Evolutionary conservation across 441 rosid species (phyloP), one percentile per base, ranked within the genome.

Genomic region (Pelargonium cotyledonis): DNA sequence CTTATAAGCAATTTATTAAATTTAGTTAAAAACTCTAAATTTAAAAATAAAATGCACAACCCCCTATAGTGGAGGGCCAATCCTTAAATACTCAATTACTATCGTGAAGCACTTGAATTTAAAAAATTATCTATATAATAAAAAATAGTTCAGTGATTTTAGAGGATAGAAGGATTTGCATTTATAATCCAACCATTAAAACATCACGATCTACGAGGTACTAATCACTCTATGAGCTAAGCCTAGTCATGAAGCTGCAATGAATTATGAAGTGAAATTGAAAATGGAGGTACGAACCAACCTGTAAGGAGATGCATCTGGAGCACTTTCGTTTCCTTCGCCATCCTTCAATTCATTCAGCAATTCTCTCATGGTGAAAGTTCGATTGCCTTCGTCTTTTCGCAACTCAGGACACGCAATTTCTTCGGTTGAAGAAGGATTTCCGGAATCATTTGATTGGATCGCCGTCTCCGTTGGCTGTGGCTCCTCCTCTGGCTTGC

Each of bases 351-450:
- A 76, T 75, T 91, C 96, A 71, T 76, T 87, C 35, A 91, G 89
- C 68, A 94, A 74, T 70, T 94, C 96, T 68, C 98, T 84, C 98
- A 94, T 91, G 43, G 96, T 93, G 80, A 90, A 90, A 14, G 95
- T 84, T 57, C 87, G 82, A 77, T 74, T 87, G 0, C 86, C 92
- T 66, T 82, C 85, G 61, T 86, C 92, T 38, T 82, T 88, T 41
- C 72, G 76, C 16, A 82, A 75, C 65, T 71, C 84, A 40, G 80
- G 73, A 4, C 43, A 72, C 46, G 79, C 58, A 43, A 68, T 66
- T 49, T 75, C 82, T 26, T 62, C 76, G 63, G 60, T 53, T 41
- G 82, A 68, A 64, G 80, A 71, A 68, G 69, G 62, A 60, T 62
- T 70, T 53, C 66, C 75, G 12, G 64, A 73, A 65, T 74, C 86